Conservation (phyloP, 192 early-diverging fungal genomes). For the Mortierella claussenii region DNA sequence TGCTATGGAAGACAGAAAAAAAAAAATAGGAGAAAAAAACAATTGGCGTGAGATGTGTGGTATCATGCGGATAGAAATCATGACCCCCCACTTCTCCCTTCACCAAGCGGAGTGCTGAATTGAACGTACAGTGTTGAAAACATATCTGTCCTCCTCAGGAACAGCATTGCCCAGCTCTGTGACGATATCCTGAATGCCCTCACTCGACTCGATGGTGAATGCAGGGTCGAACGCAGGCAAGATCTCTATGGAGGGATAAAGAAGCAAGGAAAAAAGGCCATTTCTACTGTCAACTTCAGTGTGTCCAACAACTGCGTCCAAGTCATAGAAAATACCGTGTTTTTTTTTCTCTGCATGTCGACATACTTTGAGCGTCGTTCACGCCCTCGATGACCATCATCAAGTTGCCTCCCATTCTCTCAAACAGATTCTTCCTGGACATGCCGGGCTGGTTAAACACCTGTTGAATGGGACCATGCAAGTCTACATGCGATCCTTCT, state of each 20-base stretch:
- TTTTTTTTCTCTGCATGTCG: not conserved
- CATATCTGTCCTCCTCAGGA: constrained; percentile 30
- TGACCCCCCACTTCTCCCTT: too few relatives aligned
- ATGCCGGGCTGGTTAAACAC: constrained; percentile 43
- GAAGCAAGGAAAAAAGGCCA: not conserved
- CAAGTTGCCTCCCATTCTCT: constrained; percentile 33
- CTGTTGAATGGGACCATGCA: constrained; percentile 41
- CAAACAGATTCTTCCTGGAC: constrained; percentile 41
- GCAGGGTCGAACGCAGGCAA: constrained; percentile 34
- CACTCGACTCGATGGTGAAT: constrained; percentile 28
- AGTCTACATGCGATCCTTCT: constrained; percentile 7
- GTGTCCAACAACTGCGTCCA: too few relatives aligned
- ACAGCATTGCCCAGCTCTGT: constrained; percentile 33
- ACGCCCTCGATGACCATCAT: constrained; percentile 52
- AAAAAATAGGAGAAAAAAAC: constrained; percentile 1
- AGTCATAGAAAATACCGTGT: not conserved
- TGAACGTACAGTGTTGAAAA: constrained; percentile 45
- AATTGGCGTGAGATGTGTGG: constrained; percentile 2
- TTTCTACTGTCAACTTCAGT: not conserved
- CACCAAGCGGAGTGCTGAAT: too few relatives aligned
- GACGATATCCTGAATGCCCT: constrained; percentile 37
- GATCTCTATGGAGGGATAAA: constrained; percentile 11
- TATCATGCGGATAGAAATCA: not conserved
- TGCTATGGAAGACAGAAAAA: constrained; percentile 19
- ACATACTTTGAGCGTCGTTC: constrained; percentile 19